Conservation (phyloP, 208 protist genomes). For the Wallacemonas sp. region DNA sequence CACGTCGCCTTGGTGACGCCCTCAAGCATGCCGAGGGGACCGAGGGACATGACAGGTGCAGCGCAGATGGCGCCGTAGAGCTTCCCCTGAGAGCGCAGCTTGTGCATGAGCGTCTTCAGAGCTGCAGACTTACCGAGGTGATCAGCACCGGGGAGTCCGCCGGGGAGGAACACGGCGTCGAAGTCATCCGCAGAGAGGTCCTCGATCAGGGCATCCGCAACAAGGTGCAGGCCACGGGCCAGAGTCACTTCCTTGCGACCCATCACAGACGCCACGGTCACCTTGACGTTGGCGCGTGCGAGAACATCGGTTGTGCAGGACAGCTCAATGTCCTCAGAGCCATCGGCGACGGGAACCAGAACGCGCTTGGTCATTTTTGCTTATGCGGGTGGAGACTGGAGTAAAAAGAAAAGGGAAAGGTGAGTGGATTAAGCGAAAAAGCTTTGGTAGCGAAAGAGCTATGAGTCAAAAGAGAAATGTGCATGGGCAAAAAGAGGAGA, state of each 20-base stretch:
- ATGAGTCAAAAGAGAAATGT: constrained; percentile 17
- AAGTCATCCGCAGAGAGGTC: constrained; percentile 59
- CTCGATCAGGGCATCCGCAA: constrained; percentile 56
- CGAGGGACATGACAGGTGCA: constrained; percentile 64
- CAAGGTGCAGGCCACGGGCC: constrained; percentile 64
- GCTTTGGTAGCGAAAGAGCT: constrained; percentile 17
- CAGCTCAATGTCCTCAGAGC: constrained; percentile 89
- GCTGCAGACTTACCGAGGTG: constrained; percentile 56
- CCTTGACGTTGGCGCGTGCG: constrained; percentile 59
- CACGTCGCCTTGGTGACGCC: constrained; percentile 75
- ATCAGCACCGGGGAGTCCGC: constrained; percentile 72
- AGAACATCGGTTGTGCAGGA: constrained; percentile 86
- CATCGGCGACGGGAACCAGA: constrained; percentile 82
- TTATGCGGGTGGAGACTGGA: background rate
- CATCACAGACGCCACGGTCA: constrained; percentile 82
- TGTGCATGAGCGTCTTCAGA: constrained; percentile 75
- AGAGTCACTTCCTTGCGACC: constrained; percentile 53
- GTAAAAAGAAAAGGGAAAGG: constrained; percentile 1
- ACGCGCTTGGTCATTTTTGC: constrained; percentile 50
- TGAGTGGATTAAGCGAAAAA: background rate
- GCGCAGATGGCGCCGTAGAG: constrained; percentile 88
- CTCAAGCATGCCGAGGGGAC: constrained; percentile 71
- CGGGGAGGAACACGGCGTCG: constrained; percentile 82
- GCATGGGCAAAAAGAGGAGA: background rate
- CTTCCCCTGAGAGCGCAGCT: constrained; percentile 54